Conservation (phyloP, 169 alveolate genomes). For the Plasmodium relictum region DNA sequence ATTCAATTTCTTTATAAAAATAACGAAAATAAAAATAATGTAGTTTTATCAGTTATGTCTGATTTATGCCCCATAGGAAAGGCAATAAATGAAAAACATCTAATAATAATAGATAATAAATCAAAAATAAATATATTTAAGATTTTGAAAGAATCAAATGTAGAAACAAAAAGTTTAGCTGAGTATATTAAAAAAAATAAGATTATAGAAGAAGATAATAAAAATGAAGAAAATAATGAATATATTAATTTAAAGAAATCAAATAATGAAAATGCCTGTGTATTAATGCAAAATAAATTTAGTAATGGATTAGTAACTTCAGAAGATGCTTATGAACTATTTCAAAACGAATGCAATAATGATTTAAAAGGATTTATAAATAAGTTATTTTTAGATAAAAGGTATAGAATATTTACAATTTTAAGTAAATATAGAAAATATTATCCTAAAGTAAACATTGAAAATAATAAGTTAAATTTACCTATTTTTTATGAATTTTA, state of each 20-base stretch:
- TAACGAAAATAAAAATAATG: constrained; percentile 66
- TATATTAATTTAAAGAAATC: background rate
- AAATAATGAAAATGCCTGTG: background rate
- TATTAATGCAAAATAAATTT: background rate
- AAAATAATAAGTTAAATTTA: constrained; percentile 45
- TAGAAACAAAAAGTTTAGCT: constrained; percentile 9
- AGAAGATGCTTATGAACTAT: constrained; percentile 7
- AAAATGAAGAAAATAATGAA: background rate
- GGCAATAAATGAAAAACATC: constrained; percentile 70
- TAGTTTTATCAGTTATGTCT: constrained; percentile 72
- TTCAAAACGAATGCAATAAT: constrained; percentile 45
- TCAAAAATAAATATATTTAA: constrained; percentile 55
- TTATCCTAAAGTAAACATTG: constrained; percentile 72
- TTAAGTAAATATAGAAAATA: constrained; percentile 54
- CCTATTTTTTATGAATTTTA: constrained; percentile 51
- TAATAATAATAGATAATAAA: constrained; percentile 73
- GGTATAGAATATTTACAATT: constrained; percentile 66
- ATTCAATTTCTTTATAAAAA: constrained; percentile 21
- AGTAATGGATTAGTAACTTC: background rate
- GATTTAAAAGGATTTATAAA: constrained; percentile 49
- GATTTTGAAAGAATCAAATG: constrained; percentile 39
- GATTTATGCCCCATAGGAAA: constrained; percentile 73
- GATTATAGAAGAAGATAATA: background rate
- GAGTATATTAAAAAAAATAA: constrained; percentile 20
- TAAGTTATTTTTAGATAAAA: constrained; percentile 46